Evolutionary conservation across 2,329 filamentous ascomycete species (phyloP).

Genomic region (Diaporthe destruens): DNA sequence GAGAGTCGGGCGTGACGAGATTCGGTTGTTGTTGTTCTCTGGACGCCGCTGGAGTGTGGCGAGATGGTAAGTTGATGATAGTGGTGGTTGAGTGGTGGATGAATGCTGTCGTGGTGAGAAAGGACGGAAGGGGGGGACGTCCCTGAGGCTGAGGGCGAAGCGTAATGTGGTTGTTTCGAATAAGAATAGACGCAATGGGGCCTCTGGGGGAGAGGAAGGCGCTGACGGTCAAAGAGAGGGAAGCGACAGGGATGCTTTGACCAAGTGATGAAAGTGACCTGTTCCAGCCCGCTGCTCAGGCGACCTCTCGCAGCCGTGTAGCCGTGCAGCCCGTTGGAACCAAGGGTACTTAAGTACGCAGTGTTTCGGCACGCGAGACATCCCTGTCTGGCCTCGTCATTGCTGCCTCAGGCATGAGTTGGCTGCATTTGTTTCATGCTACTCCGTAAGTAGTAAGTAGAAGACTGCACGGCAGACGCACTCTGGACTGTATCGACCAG

Average conservation of each 20-base stretch:
- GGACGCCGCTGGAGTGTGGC: no score
- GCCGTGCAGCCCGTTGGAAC: not conserved
- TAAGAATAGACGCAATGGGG: slow-evolving; percentile 29
- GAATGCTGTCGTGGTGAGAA: not conserved
- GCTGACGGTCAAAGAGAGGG: slow-evolving; percentile 16
- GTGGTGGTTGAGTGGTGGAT: not conserved
- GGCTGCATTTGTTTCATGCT: no score
- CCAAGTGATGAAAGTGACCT: slow-evolving; percentile 25
- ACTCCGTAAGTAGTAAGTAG: no score
- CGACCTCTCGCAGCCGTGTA: slow-evolving; percentile 1
- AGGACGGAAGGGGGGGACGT: not conserved
- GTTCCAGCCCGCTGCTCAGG: slow-evolving; percentile 24
- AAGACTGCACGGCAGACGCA: no score
- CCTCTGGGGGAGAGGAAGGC: slow-evolving; percentile 4
- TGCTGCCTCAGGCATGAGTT: slow-evolving; percentile 13
- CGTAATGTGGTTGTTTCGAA: slow-evolving; percentile 23
- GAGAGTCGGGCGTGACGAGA: not conserved
- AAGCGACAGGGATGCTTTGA: slow-evolving; percentile 26
- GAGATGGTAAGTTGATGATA: not conserved
- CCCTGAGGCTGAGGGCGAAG: not conserved
- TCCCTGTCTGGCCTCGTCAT: slow-evolving; percentile 24
- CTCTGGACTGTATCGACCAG: not conserved
- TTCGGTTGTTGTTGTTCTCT: not conserved
- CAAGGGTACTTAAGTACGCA: no score
- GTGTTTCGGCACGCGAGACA: slow-evolving; percentile 26